Conservation (phyloP, 2,329 filamentous ascomycete genomes). For the Penicillium sp. region DNA sequence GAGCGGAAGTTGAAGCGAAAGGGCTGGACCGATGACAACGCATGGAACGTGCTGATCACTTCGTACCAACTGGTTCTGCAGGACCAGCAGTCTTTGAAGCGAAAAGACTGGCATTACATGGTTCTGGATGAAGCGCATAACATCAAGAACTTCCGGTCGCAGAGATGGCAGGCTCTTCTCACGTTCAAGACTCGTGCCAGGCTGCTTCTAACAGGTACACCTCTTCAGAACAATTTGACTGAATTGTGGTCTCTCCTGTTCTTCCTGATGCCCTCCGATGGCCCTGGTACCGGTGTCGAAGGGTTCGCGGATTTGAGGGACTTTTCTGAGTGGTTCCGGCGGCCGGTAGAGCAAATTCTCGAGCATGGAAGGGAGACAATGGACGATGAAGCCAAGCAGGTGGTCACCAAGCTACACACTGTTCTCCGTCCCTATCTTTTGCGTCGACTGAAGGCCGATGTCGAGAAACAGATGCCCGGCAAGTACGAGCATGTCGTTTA, state of each 20-base stretch:
- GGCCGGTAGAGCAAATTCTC: constrained; percentile 91
- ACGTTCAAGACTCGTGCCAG: constrained; percentile 89
- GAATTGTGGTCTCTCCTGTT: constrained; percentile 96
- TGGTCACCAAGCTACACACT: constrained; percentile 91
- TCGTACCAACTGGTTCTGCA: constrained; percentile 95
- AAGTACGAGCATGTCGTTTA: constrained; percentile 98
- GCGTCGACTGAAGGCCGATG: constrained; percentile 87
- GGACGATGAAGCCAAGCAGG: constrained; percentile 87
- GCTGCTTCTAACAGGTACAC: constrained; percentile 87
- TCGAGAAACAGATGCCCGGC: constrained; percentile 97
- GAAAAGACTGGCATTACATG: constrained; percentile 94
- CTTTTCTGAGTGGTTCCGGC: constrained; percentile 93
- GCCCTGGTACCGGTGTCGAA: constrained; percentile 70
- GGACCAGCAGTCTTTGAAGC: constrained; percentile 90
- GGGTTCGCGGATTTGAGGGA: constrained; percentile 94
- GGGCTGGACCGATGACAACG: constrained; percentile 89
- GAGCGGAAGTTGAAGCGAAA: constrained; percentile 87
- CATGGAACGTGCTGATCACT: constrained; percentile 97
- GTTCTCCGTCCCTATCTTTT: constrained; percentile 89
- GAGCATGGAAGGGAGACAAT: constrained; percentile 92
- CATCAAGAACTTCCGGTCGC: constrained; percentile 99
- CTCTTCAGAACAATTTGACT: constrained; percentile 92
- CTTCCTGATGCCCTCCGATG: constrained; percentile 87
- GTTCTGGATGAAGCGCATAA: constrained; percentile 98
- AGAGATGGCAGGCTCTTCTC: constrained; percentile 91